Evolutionary conservation across 2,329 filamentous ascomycete genomes (phyloP), one percentile per base, ranked within the genome.

Genomic region (Drechslerella coelobrocha): DNA sequence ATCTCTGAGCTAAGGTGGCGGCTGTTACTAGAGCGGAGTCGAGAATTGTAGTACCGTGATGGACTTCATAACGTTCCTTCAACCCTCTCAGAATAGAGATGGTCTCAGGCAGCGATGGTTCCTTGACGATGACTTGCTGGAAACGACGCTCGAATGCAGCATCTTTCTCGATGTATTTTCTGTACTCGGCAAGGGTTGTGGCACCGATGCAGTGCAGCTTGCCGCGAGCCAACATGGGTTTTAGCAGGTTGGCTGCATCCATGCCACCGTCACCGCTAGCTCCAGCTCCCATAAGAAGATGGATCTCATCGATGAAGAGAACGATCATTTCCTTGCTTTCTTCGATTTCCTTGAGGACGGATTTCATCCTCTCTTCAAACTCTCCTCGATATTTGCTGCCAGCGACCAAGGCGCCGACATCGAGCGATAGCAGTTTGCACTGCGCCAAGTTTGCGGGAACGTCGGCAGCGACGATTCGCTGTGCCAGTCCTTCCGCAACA

Each of bases 331-430:
- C 93, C 78, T 94, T 95, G 55, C 92, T 91, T 62, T 96, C 88
- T 75, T 92, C 86, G 68, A 99, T 96, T 81, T 99, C 94, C 80
- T 97, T 99, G 76, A 99, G 81, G 3, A 99, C 94, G 61, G 93
- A 92, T 85, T 99, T 99, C 92, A 99, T 97, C 75, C 94, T 87
- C 83, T 99, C 94, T 79, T 99, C 94, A 69, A 99, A 99, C 79
- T 99, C 94, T 82, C 94, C 94, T 53, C 94, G 88, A 82, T 95
- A 99, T 81, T 99, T 99, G 85, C 92, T 97, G 75, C 94, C 94
- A 66, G 94, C 94, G 73, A 99, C 93, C 63, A 99, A 83, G 23
- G 93, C 90, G 76, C 94, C 94, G 51, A 99, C 93, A 77, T 99
- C 94, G 48, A 99, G 87, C 2, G 94, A 97, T 62, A 99, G 87